These are phyloP conservation scores for Boletus huronensis DNA, from an alignment of 768 basidiomycete species.

Conservation along the genomic window DNA sequence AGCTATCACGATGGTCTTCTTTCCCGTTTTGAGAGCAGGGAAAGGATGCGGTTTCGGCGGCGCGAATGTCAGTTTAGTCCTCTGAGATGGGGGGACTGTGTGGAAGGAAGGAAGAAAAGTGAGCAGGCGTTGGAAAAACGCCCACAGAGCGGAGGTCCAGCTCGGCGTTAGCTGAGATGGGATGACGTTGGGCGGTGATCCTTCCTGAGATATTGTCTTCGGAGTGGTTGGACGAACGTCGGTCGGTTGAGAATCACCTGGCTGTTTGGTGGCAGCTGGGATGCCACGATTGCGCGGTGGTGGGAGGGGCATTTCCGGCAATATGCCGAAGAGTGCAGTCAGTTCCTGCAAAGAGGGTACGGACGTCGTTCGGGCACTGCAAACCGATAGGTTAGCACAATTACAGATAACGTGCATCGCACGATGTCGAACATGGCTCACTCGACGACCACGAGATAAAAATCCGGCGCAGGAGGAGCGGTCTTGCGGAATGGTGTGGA, in stretches of 20 bases:
- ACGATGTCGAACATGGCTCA: conserved; percentile 36
- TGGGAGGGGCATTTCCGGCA: conserved; percentile 63
- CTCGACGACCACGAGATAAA: conserved; percentile 84
- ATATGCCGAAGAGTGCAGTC: conserved; percentile 60
- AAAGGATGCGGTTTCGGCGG: conserved; percentile 65
- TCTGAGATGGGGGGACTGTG: conserved; percentile 3
- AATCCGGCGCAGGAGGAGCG: conserved; percentile 76
- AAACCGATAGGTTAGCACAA: conserved; percentile 3
- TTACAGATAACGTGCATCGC: background rate
- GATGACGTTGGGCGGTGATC: background rate
- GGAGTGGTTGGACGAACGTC: conserved; percentile 3
- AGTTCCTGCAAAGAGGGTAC: conserved; percentile 84
- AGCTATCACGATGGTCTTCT: conserved; percentile 79
- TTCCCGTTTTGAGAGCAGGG: conserved; percentile 76
- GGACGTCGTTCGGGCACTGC: conserved; percentile 75
- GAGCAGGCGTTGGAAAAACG: conserved; percentile 2
- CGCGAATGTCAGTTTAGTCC: conserved; percentile 27
- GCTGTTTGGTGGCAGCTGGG: background rate
- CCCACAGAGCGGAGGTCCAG: background rate
- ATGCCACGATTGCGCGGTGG: conserved; percentile 44
- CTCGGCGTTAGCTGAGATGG: background rate
- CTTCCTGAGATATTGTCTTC: conserved; percentile 1
- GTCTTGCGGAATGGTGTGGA: conserved; percentile 80
- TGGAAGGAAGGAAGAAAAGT: conserved; percentile 6
- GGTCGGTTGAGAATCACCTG: background rate